Evolutionary conservation across 179 eudicot species (phyloP), one percentile per base, ranked within the genome.

Genomic region (Beta corolliflora): DNA sequence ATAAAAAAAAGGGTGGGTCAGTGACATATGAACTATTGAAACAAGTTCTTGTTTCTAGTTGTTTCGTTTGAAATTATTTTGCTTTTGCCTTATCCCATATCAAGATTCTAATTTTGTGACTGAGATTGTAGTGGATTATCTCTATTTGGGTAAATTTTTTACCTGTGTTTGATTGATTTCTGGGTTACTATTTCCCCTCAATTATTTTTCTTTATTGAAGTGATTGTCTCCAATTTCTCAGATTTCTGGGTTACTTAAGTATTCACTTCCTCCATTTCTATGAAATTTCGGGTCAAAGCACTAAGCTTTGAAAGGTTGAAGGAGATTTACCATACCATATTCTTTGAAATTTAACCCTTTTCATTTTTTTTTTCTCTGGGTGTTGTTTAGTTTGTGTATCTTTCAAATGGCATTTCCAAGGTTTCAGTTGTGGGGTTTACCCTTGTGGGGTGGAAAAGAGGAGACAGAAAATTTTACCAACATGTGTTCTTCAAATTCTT

Each of bases 381-480:
- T 54, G 36, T 71, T 48, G 75, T 2, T 67, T 29, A 44, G 5
- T 10, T 41, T 67, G 16, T 54, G 65, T 21, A 21, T 19, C 23
- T 81, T 50, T 52, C 63, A 71, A 74, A 91, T 90, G 97, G 88
- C 93, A 68, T 87, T 81, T 84, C 91, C 91, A 9, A 84, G 88
- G 48, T 89, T 94, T 1, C 83, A 93, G 23, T 89, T 88, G 89
- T 88, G 90, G 94, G 82, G 89, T 46, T 64, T 89, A 87, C 84
- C 84, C 54, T 76, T 81, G 18, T 81, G 84, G 84, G 80, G 76
- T 16, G 84, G 84, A 13, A 81, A 81, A 18, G 82, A 78, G 71
- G 91, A 87, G 13, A 91, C 79, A 77, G 92, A 89, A 70, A 77
- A 82, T 41, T 82, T 70, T 25, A 31, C 88, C 16, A 85, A 84